Evolutionary conservation across 2,329 filamentous ascomycete species (phyloP).

Genomic region (Amauroascus verrucosus): DNA sequence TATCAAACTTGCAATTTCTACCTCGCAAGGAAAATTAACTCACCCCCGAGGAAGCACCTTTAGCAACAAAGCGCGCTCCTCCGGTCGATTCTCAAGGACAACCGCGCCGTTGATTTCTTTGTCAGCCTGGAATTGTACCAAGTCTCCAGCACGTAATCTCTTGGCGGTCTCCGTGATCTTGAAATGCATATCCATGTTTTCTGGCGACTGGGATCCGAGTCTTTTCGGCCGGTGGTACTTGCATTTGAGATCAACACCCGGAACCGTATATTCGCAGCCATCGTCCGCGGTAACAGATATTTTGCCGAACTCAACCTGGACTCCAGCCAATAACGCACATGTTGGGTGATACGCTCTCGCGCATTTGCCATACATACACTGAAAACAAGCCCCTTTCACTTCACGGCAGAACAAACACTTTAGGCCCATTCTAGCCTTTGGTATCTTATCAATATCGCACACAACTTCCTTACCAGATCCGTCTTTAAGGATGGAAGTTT

Average conservation of each 20-base stretch:
- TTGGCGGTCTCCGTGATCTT: constrained; percentile 59
- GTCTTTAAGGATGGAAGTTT: constrained; percentile 71
- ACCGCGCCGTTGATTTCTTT: constrained; percentile 85
- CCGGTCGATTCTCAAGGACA: constrained; percentile 68
- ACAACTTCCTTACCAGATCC: constrained; percentile 61
- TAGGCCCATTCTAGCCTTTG: constrained; percentile 76
- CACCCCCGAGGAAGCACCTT: constrained; percentile 79
- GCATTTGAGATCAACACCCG: constrained; percentile 86
- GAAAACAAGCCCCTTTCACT: constrained; percentile 90
- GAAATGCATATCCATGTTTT: constrained; percentile 58
- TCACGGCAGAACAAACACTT: constrained; percentile 94
- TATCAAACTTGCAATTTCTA: not conserved
- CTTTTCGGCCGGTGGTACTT: constrained; percentile 87
- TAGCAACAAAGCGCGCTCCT: constrained; percentile 66
- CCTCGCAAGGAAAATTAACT: constrained; percentile 27
- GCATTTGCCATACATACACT: constrained; percentile 92
- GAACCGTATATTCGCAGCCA: constrained; percentile 82
- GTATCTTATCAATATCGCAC: constrained; percentile 68
- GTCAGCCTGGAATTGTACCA: constrained; percentile 77
- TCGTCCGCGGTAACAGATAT: constrained; percentile 83
- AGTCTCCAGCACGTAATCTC: constrained; percentile 58
- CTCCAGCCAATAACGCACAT: constrained; percentile 82
- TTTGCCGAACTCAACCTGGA: constrained; percentile 78
- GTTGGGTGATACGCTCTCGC: constrained; percentile 89
- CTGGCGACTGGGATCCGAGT: constrained; percentile 60